Evolutionary conservation across 1,284 basidiomycete species (phyloP).

Genomic region (Trichosporon ovoides): DNA sequence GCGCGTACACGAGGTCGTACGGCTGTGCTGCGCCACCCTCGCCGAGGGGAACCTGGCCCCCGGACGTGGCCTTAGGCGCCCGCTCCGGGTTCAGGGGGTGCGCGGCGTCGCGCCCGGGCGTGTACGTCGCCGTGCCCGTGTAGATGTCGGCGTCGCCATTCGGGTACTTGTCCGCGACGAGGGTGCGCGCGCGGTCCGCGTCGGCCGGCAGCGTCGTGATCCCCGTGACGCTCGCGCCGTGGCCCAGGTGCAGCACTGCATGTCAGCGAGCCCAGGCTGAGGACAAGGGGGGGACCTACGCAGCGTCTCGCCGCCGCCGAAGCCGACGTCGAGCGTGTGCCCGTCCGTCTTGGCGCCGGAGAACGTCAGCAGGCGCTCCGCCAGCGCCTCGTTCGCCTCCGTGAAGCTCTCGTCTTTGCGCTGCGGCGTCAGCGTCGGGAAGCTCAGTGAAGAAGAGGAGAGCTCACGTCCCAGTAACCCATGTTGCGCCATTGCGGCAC

Average conservation of each 20-base stretch:
- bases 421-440: neutral
- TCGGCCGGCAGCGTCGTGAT: constrained; percentile 60
- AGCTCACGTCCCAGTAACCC: constrained; percentile 35
- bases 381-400: constrained; percentile 60
- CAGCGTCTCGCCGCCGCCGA: constrained; percentile 66
- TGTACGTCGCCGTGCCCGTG: constrained; percentile 23
- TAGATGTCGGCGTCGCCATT: constrained; percentile 4
- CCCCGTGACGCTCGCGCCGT: constrained; percentile 53
- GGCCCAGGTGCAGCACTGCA: constrained; percentile 45
- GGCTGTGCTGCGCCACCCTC: constrained; percentile 16
- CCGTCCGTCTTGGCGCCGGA: constrained; percentile 49
- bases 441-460: neutral
- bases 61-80: neutral
- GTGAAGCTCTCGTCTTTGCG: constrained; percentile 51
- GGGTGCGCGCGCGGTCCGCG: constrained; percentile 51
- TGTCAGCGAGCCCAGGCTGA: constrained; percentile 30
- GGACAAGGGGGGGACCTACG: constrained; percentile 47
- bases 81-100: constrained; percentile 43
- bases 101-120: constrained; percentile 25
- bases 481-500: constrained; percentile 39
- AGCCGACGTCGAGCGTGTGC: constrained; percentile 61
- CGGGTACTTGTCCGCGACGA: constrained; percentile 41
- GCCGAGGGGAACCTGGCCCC: too few species aligned
- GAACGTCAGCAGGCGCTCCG: constrained; percentile 54
- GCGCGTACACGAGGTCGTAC: constrained; percentile 50